Evolutionary conservation across 2,329 filamentous ascomycete species (phyloP).

Genomic region (Ciborinia camelliae): DNA sequence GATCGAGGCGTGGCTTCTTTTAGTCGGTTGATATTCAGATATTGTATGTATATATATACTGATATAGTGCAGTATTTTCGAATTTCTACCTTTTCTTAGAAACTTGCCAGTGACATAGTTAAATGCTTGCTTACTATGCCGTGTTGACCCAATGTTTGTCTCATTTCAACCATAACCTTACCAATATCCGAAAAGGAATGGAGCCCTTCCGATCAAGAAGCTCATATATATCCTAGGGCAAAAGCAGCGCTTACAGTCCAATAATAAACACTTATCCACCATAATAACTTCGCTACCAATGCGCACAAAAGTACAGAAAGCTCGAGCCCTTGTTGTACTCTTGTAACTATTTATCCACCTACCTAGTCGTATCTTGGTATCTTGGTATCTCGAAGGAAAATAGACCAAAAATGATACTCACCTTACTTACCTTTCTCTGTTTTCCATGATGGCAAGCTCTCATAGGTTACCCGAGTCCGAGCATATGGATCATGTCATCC

Average conservation of each 20-base stretch:
- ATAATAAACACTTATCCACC: neutral
- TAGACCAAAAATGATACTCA: neutral
- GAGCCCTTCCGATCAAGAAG: neutral
- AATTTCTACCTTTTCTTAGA: slow-evolving; percentile 1
- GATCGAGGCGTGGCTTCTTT: neutral
- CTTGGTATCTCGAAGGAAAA: neutral
- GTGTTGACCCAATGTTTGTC: neutral
- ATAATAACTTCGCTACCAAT: neutral
- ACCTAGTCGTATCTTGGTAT: too few relatives aligned
- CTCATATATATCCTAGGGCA: slow-evolving; percentile 11
- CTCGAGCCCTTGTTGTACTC: neutral
- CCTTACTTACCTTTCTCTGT: neutral
- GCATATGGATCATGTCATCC: neutral
- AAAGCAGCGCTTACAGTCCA: slow-evolving; percentile 8
- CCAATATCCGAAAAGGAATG: neutral
- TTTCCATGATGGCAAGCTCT: neutral
- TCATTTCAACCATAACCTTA: neutral
- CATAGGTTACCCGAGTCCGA: neutral
- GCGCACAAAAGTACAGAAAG: slow-evolving; percentile 7
- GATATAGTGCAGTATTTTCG: too few relatives aligned
- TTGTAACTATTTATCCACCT: neutral
- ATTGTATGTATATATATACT: too few relatives aligned
- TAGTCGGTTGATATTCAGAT: neutral
- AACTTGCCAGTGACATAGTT: neutral
- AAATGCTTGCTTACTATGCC: neutral